Evolutionary conservation across 176 grass and related monocot species (phyloP).

Genomic region (Zizania latifolia): DNA sequence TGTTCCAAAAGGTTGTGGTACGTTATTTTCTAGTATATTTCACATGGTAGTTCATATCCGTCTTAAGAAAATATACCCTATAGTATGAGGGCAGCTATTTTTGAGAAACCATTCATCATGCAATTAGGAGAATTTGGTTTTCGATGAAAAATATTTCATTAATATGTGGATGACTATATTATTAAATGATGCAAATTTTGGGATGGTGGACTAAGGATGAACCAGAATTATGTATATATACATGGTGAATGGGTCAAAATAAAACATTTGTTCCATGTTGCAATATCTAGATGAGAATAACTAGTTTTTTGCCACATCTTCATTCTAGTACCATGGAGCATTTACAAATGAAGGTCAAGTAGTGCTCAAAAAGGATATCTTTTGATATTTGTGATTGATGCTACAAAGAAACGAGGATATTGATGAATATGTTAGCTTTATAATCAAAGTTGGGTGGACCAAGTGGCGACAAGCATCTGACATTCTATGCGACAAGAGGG

Average conservation of each 20-base stretch:
- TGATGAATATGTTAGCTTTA: no score
- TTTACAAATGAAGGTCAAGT: no score
- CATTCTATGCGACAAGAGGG: no score
- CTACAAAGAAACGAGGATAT: no score
- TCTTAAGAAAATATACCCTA: neutral
- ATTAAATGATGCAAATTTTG: neutral
- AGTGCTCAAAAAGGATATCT: no score
- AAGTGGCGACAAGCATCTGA: no score
- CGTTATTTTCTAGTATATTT: slow-evolving; percentile 8
- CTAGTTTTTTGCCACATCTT: slow-evolving; percentile 3
- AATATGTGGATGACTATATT: neutral
- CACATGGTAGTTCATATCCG: neutral
- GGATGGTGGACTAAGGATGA: neutral
- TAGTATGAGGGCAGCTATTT: neutral
- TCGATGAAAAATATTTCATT: neutral
- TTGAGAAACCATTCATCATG: neutral
- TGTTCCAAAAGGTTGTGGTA: neutral
- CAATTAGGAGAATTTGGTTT: slow-evolving; percentile 7
- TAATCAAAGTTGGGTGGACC: no score
- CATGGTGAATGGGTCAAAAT: neutral
- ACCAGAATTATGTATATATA: neutral
- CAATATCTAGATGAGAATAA: neutral
- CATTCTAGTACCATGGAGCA: neutral
- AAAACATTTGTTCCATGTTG: neutral
- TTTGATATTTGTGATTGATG: no score